Percentiles rank a stretch among this genome's conserved stretches.
phyloP scores from a whole-genome alignment of 768 basidiomycete genomes.

The Lactarius tabidus region DNA sequence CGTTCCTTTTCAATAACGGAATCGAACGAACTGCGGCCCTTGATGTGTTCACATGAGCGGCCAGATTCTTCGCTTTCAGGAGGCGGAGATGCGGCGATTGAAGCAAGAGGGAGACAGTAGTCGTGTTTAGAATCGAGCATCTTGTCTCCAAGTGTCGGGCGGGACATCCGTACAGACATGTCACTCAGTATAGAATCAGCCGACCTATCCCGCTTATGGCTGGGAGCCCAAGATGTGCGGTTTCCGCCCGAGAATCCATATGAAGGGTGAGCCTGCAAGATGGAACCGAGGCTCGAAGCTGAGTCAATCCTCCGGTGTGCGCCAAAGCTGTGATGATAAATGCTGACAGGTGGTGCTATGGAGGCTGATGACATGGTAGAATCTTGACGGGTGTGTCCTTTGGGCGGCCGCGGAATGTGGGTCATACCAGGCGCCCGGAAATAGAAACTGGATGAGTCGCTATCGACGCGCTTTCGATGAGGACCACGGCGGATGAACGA shows the following conservation, averaged over 20 bases:
- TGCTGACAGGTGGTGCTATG: conserved; percentile 61
- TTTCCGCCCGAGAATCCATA: conserved; percentile 49
- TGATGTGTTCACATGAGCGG: conserved; percentile 29
- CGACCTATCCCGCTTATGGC: conserved; percentile 50
- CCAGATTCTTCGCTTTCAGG: conserved; percentile 38
- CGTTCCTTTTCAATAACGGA: conserved; percentile 60
- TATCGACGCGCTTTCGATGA: conserved; percentile 57
- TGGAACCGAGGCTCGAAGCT: conserved; percentile 51
- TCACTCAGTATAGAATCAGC: conserved; percentile 66
- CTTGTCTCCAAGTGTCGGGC: conserved; percentile 81
- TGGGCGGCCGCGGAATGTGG: conserved; percentile 32
- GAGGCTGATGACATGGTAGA: conserved; percentile 50
- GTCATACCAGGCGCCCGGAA: conserved; percentile 45
- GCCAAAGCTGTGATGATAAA: conserved; percentile 66
- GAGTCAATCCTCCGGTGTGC: conserved; percentile 54
- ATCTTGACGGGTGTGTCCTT: conserved; percentile 56
- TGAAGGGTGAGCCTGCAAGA: conserved; percentile 52
- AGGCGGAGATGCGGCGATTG: conserved; percentile 65
- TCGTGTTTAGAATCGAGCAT: conserved; percentile 68
- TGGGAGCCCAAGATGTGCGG: conserved; percentile 56
- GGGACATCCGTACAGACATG: conserved; percentile 54
- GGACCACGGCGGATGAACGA: conserved; percentile 46
- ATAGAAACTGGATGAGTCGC: conserved; percentile 76
- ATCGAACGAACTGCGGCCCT: conserved; percentile 48
- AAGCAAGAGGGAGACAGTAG: conserved; percentile 49